phyloP scores from a whole-genome alignment of 2,329 filamentous ascomycete species.

The Lecanosticta acicola region DNA sequence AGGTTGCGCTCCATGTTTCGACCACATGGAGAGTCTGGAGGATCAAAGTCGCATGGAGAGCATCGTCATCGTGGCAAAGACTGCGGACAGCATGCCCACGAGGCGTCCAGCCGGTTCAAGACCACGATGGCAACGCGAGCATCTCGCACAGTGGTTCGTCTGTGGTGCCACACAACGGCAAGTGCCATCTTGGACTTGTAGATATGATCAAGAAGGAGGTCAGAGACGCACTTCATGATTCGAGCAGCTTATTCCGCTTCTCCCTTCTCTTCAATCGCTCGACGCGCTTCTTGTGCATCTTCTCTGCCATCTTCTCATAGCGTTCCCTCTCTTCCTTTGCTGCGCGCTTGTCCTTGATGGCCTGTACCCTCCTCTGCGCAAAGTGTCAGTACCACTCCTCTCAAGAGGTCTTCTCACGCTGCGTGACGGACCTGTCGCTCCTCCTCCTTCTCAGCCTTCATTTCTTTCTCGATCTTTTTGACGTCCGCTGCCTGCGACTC shows the following conservation, averaged over 20 bases:
- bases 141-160: too few relatives aligned
- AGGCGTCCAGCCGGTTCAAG: too few relatives aligned
- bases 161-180: background rate
- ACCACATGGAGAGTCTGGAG: too few relatives aligned
- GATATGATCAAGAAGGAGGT: background rate
- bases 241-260: slow-evolving; percentile 81
- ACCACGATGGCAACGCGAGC: too few relatives aligned
- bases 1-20: too few relatives aligned
- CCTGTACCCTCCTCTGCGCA: slow-evolving; percentile 64
- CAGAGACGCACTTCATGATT: slow-evolving; percentile 35
- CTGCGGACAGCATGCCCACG: too few relatives aligned
- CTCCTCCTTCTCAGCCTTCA: slow-evolving; percentile 94
- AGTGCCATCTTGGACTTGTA: background rate
- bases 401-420: background rate
- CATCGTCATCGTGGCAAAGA: too few relatives aligned
- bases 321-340: slow-evolving; percentile 90
- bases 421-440: slow-evolving; percentile 64
- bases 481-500: slow-evolving; percentile 66
- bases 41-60: too few relatives aligned
- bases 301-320: slow-evolving; percentile 90
- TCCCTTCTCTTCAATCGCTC: slow-evolving; percentile 91
- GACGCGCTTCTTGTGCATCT: slow-evolving; percentile 94
- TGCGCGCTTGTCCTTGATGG: slow-evolving; percentile 76
- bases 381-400: slow-evolving; percentile 14
- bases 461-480: slow-evolving; percentile 89